A percentile compares a stretch with the other conserved stretches of the same genome.
phyloP scores from a whole-genome alignment of 2,329 filamentous ascomycete species.

The Leptographium wingfieldii region DNA sequence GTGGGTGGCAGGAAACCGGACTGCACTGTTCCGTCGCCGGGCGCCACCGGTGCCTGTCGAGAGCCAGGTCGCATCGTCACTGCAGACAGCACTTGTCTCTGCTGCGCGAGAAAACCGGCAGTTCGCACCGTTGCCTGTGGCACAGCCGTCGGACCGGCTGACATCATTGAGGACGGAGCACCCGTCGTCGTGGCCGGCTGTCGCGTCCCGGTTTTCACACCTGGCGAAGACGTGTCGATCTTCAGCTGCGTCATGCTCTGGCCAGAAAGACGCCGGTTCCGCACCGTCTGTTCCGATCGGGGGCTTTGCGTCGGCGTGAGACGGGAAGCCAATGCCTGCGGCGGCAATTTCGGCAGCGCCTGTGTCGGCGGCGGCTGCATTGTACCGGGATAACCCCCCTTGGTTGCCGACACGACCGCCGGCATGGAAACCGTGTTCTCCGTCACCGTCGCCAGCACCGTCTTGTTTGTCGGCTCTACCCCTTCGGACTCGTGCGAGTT shows the following conservation, averaged over 20 bases:
- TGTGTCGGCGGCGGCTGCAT: constrained; percentile 37
- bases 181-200: not conserved
- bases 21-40: constrained; percentile 12
- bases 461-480: constrained; percentile 62
- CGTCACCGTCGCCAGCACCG: constrained; percentile 57
- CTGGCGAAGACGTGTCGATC: constrained; percentile 56
- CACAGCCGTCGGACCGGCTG: constrained; percentile 3
- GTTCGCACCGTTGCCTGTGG: constrained; percentile 18
- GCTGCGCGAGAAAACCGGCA: constrained; percentile 25
- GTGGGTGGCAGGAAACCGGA: constrained; percentile 19
- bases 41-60: constrained; percentile 7
- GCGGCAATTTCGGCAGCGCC: constrained; percentile 31
- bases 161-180: not conserved
- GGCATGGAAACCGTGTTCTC: constrained; percentile 32
- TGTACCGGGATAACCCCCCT: constrained; percentile 14
- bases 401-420: constrained; percentile 14
- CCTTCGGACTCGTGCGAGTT: constrained; percentile 71
- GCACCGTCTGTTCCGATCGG: constrained; percentile 37
- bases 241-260: constrained; percentile 73
- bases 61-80: constrained; percentile 19
- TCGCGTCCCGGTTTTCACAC: not conserved
- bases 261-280: constrained; percentile 67
- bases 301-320: constrained; percentile 16
- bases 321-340: constrained; percentile 20
- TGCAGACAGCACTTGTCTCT: constrained; percentile 28